Conservation (phyloP, 1,139 yeast genomes). For the Yamadazyma friedrichii region DNA sequence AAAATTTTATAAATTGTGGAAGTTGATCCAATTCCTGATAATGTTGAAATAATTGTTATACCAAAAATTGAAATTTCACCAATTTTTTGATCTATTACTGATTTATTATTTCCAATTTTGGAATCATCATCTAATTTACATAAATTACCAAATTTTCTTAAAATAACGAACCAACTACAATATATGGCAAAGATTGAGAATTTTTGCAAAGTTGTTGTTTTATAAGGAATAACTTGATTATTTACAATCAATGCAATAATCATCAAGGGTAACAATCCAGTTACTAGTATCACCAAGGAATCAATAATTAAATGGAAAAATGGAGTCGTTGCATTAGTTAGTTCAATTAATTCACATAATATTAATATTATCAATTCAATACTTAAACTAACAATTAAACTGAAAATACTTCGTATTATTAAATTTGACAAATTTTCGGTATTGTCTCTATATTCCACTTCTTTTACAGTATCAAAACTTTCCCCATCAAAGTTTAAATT, state of each 20-base stretch:
- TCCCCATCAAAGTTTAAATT: conserved; percentile 4
- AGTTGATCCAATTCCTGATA: conserved; percentile 75
- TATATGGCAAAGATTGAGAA: conserved; percentile 16
- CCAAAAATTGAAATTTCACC: conserved; percentile 71
- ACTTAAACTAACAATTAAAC: conserved; percentile 31
- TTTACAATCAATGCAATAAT: conserved; percentile 30
- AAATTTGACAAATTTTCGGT: background rate
- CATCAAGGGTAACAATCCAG: conserved; percentile 34
- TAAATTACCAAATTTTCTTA: conserved; percentile 35
- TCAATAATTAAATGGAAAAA: conserved; percentile 34
- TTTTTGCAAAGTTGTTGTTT: conserved; percentile 10
- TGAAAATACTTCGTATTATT: conserved; percentile 20
- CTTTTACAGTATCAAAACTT: background rate
- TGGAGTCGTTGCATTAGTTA: conserved; percentile 16
- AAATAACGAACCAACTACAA: conserved; percentile 31
- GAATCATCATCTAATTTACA: background rate
- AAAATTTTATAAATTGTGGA: conserved; percentile 49
- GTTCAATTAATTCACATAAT: conserved; percentile 37
- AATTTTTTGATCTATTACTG: conserved; percentile 41
- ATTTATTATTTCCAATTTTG: conserved; percentile 9
- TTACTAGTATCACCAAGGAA: conserved; percentile 29
- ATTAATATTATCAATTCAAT: conserved; percentile 34
- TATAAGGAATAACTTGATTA: conserved; percentile 25
- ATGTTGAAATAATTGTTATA: conserved; percentile 64
- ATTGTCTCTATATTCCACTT: background rate